Evolutionary conservation across 108 stramenopile genomes (phyloP), one percentile per base, ranked within the genome.

Genomic region (Nitzschia inconspicua): DNA sequence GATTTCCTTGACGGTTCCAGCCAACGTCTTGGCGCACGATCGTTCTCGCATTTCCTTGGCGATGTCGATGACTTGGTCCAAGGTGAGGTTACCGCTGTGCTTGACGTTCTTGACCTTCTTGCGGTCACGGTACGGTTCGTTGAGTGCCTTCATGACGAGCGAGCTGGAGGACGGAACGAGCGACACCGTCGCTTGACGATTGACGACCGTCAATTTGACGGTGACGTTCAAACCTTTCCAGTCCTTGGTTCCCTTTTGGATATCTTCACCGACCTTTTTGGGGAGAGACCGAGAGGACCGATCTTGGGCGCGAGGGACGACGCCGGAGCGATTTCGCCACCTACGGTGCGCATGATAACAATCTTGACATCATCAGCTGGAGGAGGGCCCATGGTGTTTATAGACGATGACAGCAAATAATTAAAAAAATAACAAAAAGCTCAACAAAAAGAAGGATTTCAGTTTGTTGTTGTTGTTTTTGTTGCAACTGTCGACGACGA

Each of bases 261-360:
- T 99, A 84, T 99, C 99, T 75, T 99, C 99, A 60, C 99, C 99
- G 40, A 99, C 96, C 82, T 98, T 99, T 89, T 99, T 99, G 74
- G 99, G 99, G 97, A 98, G 37, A 99, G 78, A 79, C 99, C 99
- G 31, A 99, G 97, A 52, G 99, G 98, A 79, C 99, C 99, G 47
- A 99, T 93, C 88, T 99, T 99, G 79, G 99, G 99, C 32, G 99
- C 99, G 60, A 99, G 93, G 39, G 96, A 88, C 49, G 99, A 96
- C 47, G 99, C 96, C 34, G 97, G 77, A 66, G 89, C 98, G 57
- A 98, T 73, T 80, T 99, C 99, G 68, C 99, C 99, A 72, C 99
- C 99, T 19, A 97, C 91, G 78, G 97, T 97, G 48, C 97, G 95
- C 95, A 99, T 95, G 63, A 98, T 95, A 57, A 98, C 96, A 67